Percentiles rank a stretch among this genome's conserved stretches.
These are phyloP conservation scores for Neopestalotiopsis clavispora DNA, from an alignment of 2,329 filamentous ascomycete genomes.

Conservation along the genomic window DNA sequence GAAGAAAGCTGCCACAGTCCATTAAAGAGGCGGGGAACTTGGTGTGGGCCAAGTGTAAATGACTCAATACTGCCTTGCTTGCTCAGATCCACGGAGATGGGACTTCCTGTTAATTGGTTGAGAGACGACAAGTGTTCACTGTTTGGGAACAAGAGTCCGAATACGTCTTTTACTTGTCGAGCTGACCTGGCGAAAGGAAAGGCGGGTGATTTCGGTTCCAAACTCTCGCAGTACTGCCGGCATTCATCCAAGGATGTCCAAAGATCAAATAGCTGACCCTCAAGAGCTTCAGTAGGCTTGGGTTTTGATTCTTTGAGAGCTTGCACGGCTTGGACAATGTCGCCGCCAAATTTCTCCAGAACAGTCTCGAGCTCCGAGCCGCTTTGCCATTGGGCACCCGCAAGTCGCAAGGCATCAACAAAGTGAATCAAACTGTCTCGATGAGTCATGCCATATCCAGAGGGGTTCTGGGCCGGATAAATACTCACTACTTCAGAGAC, in stretches of 20 bases:
- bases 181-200: slow-evolving; percentile 35
- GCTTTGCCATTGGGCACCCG: slow-evolving; percentile 27
- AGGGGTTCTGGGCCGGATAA: neutral
- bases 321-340: slow-evolving; percentile 42
- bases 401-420: slow-evolving; percentile 23
- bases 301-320: slow-evolving; percentile 39
- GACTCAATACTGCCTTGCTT: slow-evolving; percentile 21
- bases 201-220: slow-evolving; percentile 16
- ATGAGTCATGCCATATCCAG: neutral
- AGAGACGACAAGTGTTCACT: neutral
- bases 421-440: slow-evolving; percentile 32
- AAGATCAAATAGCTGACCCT: slow-evolving; percentile 25
- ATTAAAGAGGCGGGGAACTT: slow-evolving; percentile 32
- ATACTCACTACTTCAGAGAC: slow-evolving; percentile 36
- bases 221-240: slow-evolving; percentile 27
- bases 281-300: slow-evolving; percentile 23
- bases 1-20: slow-evolving; percentile 37
- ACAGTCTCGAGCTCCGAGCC: slow-evolving; percentile 26
- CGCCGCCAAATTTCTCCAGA: slow-evolving; percentile 36
- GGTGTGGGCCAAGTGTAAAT: slow-evolving; percentile 26
- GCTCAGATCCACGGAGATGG: neutral
- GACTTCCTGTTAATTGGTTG: neutral
- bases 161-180: slow-evolving; percentile 37
- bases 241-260: slow-evolving; percentile 27
- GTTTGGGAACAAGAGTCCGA: slow-evolving; percentile 31